phyloP scores from a whole-genome alignment of 257 asterid genomes.

The Nicotiana attenuata region DNA sequence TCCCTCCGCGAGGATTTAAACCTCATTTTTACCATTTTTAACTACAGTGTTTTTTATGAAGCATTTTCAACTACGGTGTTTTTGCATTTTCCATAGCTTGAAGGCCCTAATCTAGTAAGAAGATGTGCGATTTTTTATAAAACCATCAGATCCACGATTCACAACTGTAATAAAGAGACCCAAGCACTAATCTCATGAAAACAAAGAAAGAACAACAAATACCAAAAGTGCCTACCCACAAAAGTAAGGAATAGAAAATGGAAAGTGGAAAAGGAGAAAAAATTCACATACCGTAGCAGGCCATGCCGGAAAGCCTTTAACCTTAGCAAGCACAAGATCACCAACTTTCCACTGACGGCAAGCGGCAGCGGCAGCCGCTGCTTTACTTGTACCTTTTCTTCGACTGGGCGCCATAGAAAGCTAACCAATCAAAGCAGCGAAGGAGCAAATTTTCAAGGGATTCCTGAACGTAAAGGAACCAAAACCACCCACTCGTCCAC shows the following conservation, averaged over 20 bases:
- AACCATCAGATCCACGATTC: not conserved
- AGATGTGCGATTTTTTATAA: not conserved
- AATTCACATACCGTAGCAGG: slow-evolving; percentile 64
- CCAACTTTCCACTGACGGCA: slow-evolving; percentile 75
- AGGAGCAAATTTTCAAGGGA: slow-evolving; percentile 1
- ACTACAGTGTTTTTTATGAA: not conserved
- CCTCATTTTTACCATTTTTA: too few species aligned
- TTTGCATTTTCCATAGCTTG: not conserved
- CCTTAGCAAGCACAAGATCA: slow-evolving; percentile 94
- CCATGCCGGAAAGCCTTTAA: slow-evolving; percentile 93
- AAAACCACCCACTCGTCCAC: slow-evolving; percentile 25
- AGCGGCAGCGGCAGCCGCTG: slow-evolving; percentile 63
- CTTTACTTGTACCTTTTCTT: slow-evolving; percentile 59
- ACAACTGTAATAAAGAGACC: not conserved
- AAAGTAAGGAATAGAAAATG: not conserved
- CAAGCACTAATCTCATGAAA: not conserved
- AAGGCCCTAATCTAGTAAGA: not conserved
- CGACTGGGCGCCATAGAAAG: slow-evolving; percentile 73
- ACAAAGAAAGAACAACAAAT: not conserved
- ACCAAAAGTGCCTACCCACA: not conserved
- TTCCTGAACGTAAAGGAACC: slow-evolving; percentile 15
- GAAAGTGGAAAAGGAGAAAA: not conserved
- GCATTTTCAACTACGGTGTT: not conserved
- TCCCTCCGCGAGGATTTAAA: too few species aligned
- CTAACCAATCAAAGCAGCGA: slow-evolving; percentile 16